Evolutionary conservation across 148 eudicot genomes (phyloP), one percentile per base, ranked within the genome.

Genomic region (Euryodendron excelsum): DNA sequence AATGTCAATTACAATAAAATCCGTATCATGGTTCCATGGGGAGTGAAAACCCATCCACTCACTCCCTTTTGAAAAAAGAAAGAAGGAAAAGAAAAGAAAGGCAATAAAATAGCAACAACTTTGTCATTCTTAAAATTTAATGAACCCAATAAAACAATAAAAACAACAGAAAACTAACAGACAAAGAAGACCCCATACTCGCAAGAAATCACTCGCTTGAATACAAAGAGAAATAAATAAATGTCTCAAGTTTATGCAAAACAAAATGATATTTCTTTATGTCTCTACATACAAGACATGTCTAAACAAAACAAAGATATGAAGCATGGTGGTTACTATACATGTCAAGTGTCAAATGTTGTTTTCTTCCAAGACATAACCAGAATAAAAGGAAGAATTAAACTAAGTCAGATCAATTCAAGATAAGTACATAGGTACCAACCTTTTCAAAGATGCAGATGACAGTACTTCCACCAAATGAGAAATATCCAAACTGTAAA

Each of bases 391-490:
- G 25, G 59, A 52, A 50, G 44, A 75, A 41, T 2, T 36, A 27
- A 13, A 21, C 8, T 15, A 17, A 44, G 13, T 60, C 39, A 27
- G 25, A 62, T n/a, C 3, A 25, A 44, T 28, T 28, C 56, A 62
- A 62, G 74, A 62, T 62, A 20, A 20, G 18, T 62, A 60, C 37
- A 21, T 5, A 25, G 73, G 64, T 47, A 82, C 91, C 31, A 66
- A 95, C 99, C 99, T 95, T 95, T 82, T 95, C 96, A 86, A 95
- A 95, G 80, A 95, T 85, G 30, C 97, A 91, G 78, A 95, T 93
- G 41, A 91, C 97, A 55, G 99, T 95, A 88, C 99, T 95, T 82
- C 99, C 99, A 77, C 99, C 99, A 83, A 95, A 95, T 53, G 99
- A 93, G 86, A 95, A 95, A 82, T 95, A 93, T 64, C 99, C 99